Conservation (phyloP, 768 basidiomycete genomes). For the Cubamyces lactineus region DNA sequence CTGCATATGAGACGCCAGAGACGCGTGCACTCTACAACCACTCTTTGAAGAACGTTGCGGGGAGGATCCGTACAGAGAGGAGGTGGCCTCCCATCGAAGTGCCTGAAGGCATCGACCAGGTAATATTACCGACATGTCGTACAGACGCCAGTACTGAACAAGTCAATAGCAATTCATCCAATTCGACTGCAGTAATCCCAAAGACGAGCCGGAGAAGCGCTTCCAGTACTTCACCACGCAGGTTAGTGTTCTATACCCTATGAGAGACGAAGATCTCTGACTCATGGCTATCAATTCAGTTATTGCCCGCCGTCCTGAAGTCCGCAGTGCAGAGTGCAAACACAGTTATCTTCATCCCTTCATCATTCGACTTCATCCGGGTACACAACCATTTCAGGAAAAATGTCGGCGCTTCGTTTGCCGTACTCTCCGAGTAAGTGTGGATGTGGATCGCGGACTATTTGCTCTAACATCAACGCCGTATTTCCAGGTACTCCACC, state of each 20-base stretch:
- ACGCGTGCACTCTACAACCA: conserved; percentile 76
- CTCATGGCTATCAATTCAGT: conserved; percentile 41
- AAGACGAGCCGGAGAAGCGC: conserved; percentile 84
- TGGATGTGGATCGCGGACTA: neutral
- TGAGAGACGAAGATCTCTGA: neutral
- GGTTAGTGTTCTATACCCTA: conserved; percentile 42
- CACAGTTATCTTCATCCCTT: conserved; percentile 88
- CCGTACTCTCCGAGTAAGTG: conserved; percentile 87
- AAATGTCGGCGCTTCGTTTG: conserved; percentile 66
- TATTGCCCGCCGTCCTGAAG: conserved; percentile 81
- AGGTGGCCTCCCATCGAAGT: conserved; percentile 76
- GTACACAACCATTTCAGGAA: conserved; percentile 87
- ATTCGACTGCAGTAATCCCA: conserved; percentile 71
- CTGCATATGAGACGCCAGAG: conserved; percentile 90
- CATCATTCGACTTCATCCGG: conserved; percentile 95
- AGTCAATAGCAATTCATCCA: conserved; percentile 62
- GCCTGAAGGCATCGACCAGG: conserved; percentile 83
- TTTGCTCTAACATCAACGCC: neutral
- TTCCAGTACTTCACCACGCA: conserved; percentile 88
- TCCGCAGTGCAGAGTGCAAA: conserved; percentile 93
- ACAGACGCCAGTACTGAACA: conserved; percentile 4
- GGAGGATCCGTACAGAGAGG: conserved; percentile 74
- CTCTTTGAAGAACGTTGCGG: conserved; percentile 80
- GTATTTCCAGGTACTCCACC: conserved; percentile 74
- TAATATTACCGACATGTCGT: conserved; percentile 36